Percentiles rank a stretch among this genome's conserved stretches.
Conservation (phyloP, 768 basidiomycete genomes). For the Auriscalpium orientale region DNA sequence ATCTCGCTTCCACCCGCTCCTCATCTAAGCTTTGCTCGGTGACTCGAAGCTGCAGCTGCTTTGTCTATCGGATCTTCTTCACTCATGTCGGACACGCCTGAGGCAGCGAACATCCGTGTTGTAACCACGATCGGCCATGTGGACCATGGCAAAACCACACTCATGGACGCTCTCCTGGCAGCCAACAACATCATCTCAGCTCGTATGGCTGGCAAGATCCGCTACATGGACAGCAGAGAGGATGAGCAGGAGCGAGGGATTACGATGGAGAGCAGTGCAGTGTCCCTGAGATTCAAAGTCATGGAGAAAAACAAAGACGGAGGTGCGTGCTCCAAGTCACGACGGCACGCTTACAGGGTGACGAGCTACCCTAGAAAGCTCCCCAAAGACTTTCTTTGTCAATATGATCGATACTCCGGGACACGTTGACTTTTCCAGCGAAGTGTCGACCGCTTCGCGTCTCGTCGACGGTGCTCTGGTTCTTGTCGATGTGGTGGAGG, state of each 20-base stretch:
- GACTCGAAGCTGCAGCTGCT: slow-evolving; percentile 21
- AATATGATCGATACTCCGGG: slow-evolving; percentile 99
- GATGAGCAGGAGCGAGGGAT: slow-evolving; percentile 98
- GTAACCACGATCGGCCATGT: slow-evolving; percentile 86
- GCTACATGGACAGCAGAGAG: slow-evolving; percentile 75
- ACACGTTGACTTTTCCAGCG: slow-evolving; percentile 97
- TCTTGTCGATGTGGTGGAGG: slow-evolving; percentile 94
- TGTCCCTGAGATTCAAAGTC: slow-evolving; percentile 83
- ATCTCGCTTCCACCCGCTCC: too few species aligned
- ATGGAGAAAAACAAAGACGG: slow-evolving; percentile 45
- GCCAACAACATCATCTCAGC: too few species aligned
- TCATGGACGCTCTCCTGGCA: slow-evolving; percentile 72
- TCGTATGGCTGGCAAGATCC: too few species aligned
- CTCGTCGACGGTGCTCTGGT: slow-evolving; percentile 94
- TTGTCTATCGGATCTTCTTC: neutral
- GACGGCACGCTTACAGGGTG: slow-evolving; percentile 15
- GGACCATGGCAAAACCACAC: slow-evolving; percentile 94
- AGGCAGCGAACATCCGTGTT: slow-evolving; percentile 53
- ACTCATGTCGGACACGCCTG: slow-evolving; percentile 10
- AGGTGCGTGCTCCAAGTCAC: slow-evolving; percentile 37
- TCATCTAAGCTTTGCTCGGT: too few species aligned
- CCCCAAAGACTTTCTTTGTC: slow-evolving; percentile 67
- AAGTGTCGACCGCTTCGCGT: slow-evolving; percentile 91
- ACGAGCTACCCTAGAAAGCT: slow-evolving; percentile 41
- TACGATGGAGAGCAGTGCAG: slow-evolving; percentile 97